A percentile compares a stretch with the other conserved stretches of the same genome.
phyloP scores from a whole-genome alignment of 2,329 filamentous ascomycete species.

The Chaetomiaceae sp. region DNA sequence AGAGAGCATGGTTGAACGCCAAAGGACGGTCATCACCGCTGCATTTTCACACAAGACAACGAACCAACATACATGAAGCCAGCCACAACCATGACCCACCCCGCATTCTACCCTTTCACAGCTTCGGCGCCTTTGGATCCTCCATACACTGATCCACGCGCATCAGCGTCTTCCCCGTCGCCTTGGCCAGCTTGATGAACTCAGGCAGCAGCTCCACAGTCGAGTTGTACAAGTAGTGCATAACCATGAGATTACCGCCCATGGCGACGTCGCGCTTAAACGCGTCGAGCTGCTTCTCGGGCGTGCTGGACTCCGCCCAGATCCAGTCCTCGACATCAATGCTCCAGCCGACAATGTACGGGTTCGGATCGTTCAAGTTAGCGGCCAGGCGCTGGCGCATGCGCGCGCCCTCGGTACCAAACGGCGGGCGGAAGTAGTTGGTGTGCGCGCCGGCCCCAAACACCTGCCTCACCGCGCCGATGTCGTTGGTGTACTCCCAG shows the following conservation, averaged over 20 bases:
- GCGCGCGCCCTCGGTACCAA: constrained; percentile 62
- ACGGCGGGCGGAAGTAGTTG: constrained; percentile 64
- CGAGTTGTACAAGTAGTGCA: constrained; percentile 63
- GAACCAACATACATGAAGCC: no score
- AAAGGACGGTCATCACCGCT: no score
- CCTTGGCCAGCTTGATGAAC: constrained; percentile 61
- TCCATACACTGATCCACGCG: constrained; percentile 35
- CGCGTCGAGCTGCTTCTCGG: constrained; percentile 61
- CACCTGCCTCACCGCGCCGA: constrained; percentile 41
- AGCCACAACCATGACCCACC: neutral
- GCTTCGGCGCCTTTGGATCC: constrained; percentile 32
- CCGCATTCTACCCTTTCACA: constrained; percentile 10
- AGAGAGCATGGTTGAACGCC: no score
- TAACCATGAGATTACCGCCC: constrained; percentile 60
- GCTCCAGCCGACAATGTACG: constrained; percentile 62
- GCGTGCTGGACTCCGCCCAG: constrained; percentile 57
- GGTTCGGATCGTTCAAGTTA: constrained; percentile 44
- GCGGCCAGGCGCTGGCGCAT: constrained; percentile 58
- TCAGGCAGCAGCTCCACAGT: constrained; percentile 60
- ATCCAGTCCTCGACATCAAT: constrained; percentile 69
- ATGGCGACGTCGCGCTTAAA: constrained; percentile 59
- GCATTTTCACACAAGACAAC: no score
- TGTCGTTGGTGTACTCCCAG: constrained; percentile 57
- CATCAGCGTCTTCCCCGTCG: constrained; percentile 51
- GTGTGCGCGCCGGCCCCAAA: constrained; percentile 32